Evolutionary conservation across 1,139 yeast genomes (phyloP).

Genomic region (Scheffersomyces illinoinensis): DNA sequence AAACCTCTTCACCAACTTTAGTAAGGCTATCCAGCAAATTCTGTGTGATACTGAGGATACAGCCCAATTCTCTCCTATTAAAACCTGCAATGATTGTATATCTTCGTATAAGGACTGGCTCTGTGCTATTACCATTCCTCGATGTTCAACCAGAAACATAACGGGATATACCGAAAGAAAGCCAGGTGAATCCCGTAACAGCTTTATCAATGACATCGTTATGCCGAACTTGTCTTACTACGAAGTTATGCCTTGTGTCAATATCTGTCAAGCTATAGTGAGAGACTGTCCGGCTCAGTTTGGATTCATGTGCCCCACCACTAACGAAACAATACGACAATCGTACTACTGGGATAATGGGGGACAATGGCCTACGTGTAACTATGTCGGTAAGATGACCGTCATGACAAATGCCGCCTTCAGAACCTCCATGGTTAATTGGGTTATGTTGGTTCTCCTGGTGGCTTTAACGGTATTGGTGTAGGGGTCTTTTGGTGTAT

Average conservation of each 20-base stretch:
- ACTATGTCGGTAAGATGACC: constrained; percentile 40
- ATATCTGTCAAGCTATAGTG: constrained; percentile 75
- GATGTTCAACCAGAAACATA: constrained; percentile 58
- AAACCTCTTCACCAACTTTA: constrained; percentile 60
- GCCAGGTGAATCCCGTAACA: constrained; percentile 59
- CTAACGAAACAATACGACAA: constrained; percentile 32
- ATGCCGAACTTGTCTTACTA: constrained; percentile 63
- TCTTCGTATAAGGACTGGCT: constrained; percentile 81
- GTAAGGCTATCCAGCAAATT: constrained; percentile 72
- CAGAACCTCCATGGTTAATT: not conserved
- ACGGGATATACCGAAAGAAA: constrained; percentile 51
- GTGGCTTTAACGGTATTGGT: not conserved
- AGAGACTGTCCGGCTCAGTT: constrained; percentile 82
- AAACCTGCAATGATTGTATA: constrained; percentile 73
- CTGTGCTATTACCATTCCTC: constrained; percentile 86
- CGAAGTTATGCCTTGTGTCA: constrained; percentile 85
- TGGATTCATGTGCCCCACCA: constrained; percentile 69
- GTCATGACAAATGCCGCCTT: not conserved
- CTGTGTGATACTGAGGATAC: constrained; percentile 77
- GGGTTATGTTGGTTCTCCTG: constrained; percentile 2
- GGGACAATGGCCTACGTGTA: constrained; percentile 36
- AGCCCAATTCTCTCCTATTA: constrained; percentile 70
- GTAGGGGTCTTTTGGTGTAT: not conserved
- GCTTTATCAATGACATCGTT: constrained; percentile 54
- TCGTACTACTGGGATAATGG: constrained; percentile 51